Evolutionary conservation across 805 yeast genomes (phyloP).

Genomic region (Saturnispora sanitii): DNA sequence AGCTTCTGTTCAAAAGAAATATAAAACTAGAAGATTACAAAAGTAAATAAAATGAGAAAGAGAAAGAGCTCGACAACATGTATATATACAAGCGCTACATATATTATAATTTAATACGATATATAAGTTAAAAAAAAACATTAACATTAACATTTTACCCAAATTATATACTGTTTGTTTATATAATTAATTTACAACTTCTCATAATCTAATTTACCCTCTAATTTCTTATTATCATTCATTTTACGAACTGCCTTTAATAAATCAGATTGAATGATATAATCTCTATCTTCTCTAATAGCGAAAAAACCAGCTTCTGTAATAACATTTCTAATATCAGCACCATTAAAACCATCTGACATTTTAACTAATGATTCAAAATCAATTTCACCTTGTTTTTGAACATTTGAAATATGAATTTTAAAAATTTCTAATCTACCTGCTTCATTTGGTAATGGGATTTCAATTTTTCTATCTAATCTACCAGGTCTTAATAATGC

Average conservation of each 20-base stretch:
- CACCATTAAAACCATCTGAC: conserved; percentile 95
- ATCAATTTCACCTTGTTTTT: conserved; percentile 77
- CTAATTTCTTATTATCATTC: conserved; percentile 92
- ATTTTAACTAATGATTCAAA: conserved; percentile 69
- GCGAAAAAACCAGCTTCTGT: conserved; percentile 95
- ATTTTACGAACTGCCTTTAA: conserved; percentile 98
- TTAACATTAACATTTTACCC: too few species aligned
- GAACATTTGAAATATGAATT: conserved; percentile 88
- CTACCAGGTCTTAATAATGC: conserved; percentile 96
- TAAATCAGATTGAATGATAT: conserved; percentile 83
- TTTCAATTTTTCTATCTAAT: conserved; percentile 95
- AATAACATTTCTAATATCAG: conserved; percentile 93
- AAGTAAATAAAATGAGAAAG: neutral
- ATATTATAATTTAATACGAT: too few species aligned
- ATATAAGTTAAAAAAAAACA: too few species aligned
- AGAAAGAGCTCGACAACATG: neutral
- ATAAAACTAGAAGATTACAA: conserved; percentile 15
- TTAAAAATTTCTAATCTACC: conserved; percentile 87
- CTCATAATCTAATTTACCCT: conserved; percentile 92
- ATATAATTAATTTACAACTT: conserved; percentile 59
- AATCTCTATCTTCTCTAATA: conserved; percentile 94
- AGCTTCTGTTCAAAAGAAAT: conserved; percentile 14
- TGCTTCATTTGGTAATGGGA: conserved; percentile 84
- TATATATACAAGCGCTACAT: too few species aligned
- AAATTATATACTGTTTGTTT: too few species aligned